Evolutionary conservation across 495 filamentous ascomycete species (phyloP).

Genomic region (Rostrohypoxylon terebratum): DNA sequence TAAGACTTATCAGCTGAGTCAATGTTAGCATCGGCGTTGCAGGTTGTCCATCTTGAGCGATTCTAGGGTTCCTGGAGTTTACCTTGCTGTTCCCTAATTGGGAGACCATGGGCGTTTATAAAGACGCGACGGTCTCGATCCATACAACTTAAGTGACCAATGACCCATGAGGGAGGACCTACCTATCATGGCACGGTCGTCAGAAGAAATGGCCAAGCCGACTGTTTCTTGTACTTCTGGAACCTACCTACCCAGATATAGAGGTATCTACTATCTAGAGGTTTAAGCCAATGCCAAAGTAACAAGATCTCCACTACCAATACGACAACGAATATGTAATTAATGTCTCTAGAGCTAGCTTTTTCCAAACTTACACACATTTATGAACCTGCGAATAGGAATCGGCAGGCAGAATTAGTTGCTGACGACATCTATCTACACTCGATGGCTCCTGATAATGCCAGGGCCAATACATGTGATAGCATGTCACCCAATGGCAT

Average conservation of each 20-base stretch:
- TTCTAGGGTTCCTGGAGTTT: background rate
- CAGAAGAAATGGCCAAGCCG: background rate
- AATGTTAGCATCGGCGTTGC: background rate
- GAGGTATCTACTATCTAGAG: background rate
- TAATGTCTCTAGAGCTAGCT: background rate
- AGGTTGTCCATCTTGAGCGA: too few relatives aligned
- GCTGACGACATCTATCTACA: constrained; percentile 12
- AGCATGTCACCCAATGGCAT: background rate
- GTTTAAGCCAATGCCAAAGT: background rate
- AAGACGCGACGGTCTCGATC: background rate
- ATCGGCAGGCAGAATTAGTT: background rate
- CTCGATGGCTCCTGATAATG: background rate
- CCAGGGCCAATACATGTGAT: background rate
- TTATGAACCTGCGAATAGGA: background rate
- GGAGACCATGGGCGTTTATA: background rate
- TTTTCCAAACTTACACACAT: background rate
- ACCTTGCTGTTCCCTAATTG: background rate
- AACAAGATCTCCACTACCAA: background rate
- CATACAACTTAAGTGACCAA: background rate
- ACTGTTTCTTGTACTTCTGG: background rate
- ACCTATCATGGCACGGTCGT: too few relatives aligned
- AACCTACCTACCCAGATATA: background rate
- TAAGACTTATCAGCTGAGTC: constrained; percentile 13
- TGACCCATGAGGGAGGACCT: background rate
- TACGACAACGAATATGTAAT: background rate